A percentile compares a stretch with the other conserved stretches of the same genome.
Conservation (phyloP, 2,329 filamentous ascomycete genomes). For the Reticulascus tulasneorum region DNA sequence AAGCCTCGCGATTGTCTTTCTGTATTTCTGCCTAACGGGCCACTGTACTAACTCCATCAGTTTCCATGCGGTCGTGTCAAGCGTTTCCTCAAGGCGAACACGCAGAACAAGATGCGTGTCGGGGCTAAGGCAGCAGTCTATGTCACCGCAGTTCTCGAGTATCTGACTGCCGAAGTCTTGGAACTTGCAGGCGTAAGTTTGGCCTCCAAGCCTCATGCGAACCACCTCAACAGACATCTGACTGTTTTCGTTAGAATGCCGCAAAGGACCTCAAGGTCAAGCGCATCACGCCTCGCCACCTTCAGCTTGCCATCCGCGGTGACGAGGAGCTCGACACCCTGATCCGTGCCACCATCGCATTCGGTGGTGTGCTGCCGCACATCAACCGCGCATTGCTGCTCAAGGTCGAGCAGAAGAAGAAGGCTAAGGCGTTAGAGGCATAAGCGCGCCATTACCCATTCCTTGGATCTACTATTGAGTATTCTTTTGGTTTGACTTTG, state of each 20-base stretch:
- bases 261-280: slow-evolving; percentile 99
- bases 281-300: slow-evolving; percentile 96
- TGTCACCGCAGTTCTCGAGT: slow-evolving; percentile 96
- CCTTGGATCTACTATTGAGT: no score
- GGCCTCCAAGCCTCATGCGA: slow-evolving; percentile 5
- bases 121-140: slow-evolving; percentile 98
- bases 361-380: slow-evolving; percentile 95
- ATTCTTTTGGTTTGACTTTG: no score
- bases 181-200: slow-evolving; percentile 82
- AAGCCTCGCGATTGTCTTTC: no score
- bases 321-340: slow-evolving; percentile 98
- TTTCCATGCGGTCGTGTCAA: slow-evolving; percentile 99
- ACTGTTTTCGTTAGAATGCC: slow-evolving; percentile 62
- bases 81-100: slow-evolving; percentile 99
- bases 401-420: slow-evolving; percentile 98
- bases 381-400: slow-evolving; percentile 96
- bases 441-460: no score
- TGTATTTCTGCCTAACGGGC: no score
- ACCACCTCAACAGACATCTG: slow-evolving; percentile 12
- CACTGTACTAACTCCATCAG: slow-evolving; percentile 54
- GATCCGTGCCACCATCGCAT: slow-evolving; percentile 96
- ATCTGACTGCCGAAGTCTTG: slow-evolving; percentile 95
- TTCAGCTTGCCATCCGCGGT: slow-evolving; percentile 96
- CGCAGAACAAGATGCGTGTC: slow-evolving; percentile 99
- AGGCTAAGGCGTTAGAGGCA: slow-evolving; percentile 47